Conservation (phyloP, 2,329 filamentous ascomycete genomes). For the Hypoxylon sp. region DNA sequence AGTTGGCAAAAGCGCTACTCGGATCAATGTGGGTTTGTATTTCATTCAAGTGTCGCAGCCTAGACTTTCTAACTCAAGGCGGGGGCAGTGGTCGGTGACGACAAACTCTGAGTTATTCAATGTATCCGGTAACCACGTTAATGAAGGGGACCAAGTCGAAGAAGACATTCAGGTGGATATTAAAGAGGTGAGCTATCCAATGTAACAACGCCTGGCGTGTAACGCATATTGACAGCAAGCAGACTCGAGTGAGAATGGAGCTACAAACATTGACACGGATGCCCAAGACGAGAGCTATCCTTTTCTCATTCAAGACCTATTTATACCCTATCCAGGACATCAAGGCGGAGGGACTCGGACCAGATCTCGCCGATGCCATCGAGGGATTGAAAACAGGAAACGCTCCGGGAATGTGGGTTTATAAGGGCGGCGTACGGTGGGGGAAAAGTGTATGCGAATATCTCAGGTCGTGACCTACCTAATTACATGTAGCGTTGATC, state of each 20-base stretch:
- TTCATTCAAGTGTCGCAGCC: not conserved
- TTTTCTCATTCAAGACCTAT: conserved; percentile 72
- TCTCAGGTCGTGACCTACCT: conserved; percentile 55
- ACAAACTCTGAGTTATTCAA: conserved; percentile 61
- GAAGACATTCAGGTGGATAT: conserved; percentile 59
- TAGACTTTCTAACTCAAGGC: not conserved
- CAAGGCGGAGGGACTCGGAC: conserved; percentile 65
- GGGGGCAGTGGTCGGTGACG: conserved; percentile 64
- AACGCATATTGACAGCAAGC: conserved; percentile 12
- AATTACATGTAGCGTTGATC: not conserved
- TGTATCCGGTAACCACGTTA: conserved; percentile 57
- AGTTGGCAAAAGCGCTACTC: conserved; percentile 64
- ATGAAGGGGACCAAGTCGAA: conserved; percentile 53
- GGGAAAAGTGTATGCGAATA: conserved; percentile 64
- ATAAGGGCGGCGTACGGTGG: conserved; percentile 67
- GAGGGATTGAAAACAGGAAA: conserved; percentile 67
- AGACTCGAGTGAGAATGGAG: conserved; percentile 63
- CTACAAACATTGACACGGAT: conserved; percentile 67
- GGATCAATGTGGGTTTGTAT: conserved; percentile 62
- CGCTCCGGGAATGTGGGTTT: conserved; percentile 67
- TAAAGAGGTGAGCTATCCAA: conserved; percentile 52
- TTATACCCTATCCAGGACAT: conserved; percentile 65
- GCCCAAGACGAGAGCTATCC: conserved; percentile 61
- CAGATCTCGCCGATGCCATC: conserved; percentile 66
- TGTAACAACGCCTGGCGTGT: not conserved